A percentile compares a stretch with the other conserved stretches of the same genome.
These are phyloP conservation scores for Usnea hakonensis DNA, from an alignment of 495 filamentous ascomycete genomes.

Conservation along the genomic window DNA sequence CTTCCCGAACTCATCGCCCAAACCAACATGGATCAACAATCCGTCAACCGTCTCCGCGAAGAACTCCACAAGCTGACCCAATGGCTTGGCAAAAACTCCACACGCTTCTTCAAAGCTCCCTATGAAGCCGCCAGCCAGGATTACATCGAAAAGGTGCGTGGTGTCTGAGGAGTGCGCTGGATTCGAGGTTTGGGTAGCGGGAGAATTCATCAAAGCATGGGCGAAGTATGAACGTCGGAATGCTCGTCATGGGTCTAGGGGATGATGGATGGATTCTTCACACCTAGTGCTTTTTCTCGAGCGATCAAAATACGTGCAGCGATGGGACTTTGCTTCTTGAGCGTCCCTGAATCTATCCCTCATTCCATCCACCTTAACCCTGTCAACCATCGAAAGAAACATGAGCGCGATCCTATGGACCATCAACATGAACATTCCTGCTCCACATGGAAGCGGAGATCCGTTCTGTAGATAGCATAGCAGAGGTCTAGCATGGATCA, in stretches of 20 bases:
- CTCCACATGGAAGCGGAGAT: not conserved
- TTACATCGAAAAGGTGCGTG: constrained; percentile 50
- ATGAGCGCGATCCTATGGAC: not conserved
- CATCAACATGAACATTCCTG: not conserved
- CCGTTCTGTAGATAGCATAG: no score
- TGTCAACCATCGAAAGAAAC: not conserved
- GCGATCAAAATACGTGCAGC: not conserved
- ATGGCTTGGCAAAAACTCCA: constrained; percentile 68
- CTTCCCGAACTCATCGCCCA: constrained; percentile 92
- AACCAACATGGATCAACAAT: constrained; percentile 93
- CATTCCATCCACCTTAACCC: not conserved
- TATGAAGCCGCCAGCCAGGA: constrained; percentile 63
- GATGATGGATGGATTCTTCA: not conserved
- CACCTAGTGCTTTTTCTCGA: not conserved
- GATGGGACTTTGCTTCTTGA: not conserved
- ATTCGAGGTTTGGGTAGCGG: not conserved
- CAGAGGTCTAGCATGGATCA: not conserved
- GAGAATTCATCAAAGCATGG: not conserved
- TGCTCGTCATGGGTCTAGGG: not conserved
- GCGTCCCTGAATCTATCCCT: not conserved
- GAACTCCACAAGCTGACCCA: constrained; percentile 73
- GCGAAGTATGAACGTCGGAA: no score
- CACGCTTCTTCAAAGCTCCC: constrained; percentile 64
- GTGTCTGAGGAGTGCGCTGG: constrained; percentile 18
- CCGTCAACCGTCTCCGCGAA: constrained; percentile 76